Evolutionary conservation across 2,329 filamentous ascomycete genomes (phyloP).

Genomic region (Colletotrichum echinochloae): DNA sequence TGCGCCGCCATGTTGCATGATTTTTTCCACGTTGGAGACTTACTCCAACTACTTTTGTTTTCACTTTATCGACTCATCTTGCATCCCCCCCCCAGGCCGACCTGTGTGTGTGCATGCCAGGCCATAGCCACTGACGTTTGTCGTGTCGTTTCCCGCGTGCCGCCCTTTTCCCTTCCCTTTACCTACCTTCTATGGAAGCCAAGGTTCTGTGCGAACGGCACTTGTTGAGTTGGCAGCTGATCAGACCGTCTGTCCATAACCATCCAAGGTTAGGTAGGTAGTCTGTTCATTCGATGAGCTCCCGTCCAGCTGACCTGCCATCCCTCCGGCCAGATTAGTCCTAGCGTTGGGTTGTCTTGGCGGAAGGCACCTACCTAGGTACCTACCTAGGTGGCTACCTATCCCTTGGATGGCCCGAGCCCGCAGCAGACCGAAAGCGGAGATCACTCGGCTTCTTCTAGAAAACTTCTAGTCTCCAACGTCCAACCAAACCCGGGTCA

Average conservation of each 20-base stretch:
- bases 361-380: background rate
- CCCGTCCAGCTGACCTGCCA: slow-evolving; percentile 31
- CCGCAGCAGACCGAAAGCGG: background rate
- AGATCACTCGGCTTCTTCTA: slow-evolving; percentile 3
- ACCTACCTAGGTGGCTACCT: background rate
- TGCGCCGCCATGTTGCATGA: slow-evolving; percentile 27
- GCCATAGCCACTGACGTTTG: slow-evolving; percentile 21
- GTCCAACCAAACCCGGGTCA: slow-evolving; percentile 23
- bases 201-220: slow-evolving; percentile 23
- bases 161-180: no score
- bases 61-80: background rate
- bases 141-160: slow-evolving; percentile 17
- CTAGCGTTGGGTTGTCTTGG: slow-evolving; percentile 33
- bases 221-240: slow-evolving; percentile 32
- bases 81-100: background rate
- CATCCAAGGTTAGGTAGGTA: background rate
- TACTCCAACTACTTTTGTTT: slow-evolving; percentile 18
- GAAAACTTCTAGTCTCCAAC: slow-evolving; percentile 38
- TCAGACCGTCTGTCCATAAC: slow-evolving; percentile 6
- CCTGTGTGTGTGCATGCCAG: slow-evolving; percentile 18
- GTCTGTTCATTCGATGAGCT: slow-evolving; percentile 6
- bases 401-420: slow-evolving; percentile 20
- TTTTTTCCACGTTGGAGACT: slow-evolving; percentile 28
- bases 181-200: background rate
- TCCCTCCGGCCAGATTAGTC: slow-evolving; percentile 15